phyloP scores from a whole-genome alignment of 176 grass and related monocot species.

The Zea mays region DNA sequence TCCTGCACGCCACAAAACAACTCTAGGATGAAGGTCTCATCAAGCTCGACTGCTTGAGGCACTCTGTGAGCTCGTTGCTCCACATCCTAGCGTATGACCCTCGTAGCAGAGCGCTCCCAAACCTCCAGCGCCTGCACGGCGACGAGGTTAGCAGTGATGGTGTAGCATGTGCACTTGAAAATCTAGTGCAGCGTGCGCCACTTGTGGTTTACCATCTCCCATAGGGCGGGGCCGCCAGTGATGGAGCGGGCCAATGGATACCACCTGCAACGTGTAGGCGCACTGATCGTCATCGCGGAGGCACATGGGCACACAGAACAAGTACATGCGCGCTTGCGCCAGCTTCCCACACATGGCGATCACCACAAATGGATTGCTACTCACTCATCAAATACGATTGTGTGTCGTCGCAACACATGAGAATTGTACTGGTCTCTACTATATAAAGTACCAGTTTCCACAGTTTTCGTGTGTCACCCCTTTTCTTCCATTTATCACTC shows the following conservation, averaged over 20 bases:
- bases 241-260: conserved; percentile 83
- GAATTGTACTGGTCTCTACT: too few species aligned
- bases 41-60: conserved; percentile 50
- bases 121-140: conserved; percentile 56
- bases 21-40: conserved; percentile 80
- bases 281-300: conserved; percentile 76
- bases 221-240: conserved; percentile 53
- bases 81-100: conserved; percentile 43
- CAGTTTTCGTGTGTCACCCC: too few species aligned
- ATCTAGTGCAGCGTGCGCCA: conserved; percentile 80
- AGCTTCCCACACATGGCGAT: conserved; percentile 61
- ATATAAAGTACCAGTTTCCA: too few species aligned
- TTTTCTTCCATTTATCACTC: too few species aligned
- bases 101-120: conserved; percentile 55
- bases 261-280: conserved; percentile 65
- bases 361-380: conserved; percentile 11
- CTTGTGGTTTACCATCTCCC: conserved; percentile 89
- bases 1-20: conserved; percentile 59
- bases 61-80: conserved; percentile 56
- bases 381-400: too few species aligned
- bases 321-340: conserved; percentile 63
- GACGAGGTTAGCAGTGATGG: conserved; percentile 53
- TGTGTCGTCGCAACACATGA: too few species aligned
- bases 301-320: conserved; percentile 88
- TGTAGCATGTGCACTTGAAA: conserved; percentile 59